A percentile compares a stretch with the other conserved stretches of the same genome.
These are phyloP conservation scores for Euphorbia celastroides DNA, from an alignment of 441 rosid genomes.

Conservation along the genomic window DNA sequence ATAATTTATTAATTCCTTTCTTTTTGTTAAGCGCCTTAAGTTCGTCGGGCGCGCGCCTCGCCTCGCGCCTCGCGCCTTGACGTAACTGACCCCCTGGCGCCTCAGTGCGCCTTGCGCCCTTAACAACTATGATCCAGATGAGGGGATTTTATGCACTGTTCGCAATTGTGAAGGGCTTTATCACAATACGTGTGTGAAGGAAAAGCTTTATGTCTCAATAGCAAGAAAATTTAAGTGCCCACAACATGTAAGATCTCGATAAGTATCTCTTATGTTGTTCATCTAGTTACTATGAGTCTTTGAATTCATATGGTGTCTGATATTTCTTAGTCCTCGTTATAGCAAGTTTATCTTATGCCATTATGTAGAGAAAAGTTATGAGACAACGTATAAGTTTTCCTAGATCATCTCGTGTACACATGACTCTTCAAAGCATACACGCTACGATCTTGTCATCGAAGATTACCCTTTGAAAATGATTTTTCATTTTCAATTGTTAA, in stretches of 20 bases:
- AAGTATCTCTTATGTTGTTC: constrained; percentile 7
- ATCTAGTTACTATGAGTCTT: background rate
- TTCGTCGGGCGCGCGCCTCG: too few relatives aligned
- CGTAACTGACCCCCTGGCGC: too few relatives aligned
- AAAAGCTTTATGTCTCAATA: constrained; percentile 32
- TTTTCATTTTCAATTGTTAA: constrained; percentile 5
- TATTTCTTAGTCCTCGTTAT: background rate
- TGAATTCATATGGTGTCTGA: background rate
- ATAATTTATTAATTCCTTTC: too few relatives aligned
- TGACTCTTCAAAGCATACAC: background rate
- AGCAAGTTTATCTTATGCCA: background rate
- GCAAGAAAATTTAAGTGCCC: constrained; percentile 68
- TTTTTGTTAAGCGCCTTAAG: too few relatives aligned
- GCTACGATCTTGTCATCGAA: background rate
- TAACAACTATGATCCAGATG: too few relatives aligned
- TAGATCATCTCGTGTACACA: background rate
- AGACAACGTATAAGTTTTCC: background rate
- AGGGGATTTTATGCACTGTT: constrained; percentile 60
- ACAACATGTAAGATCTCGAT: constrained; percentile 62
- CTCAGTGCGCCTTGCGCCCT: too few relatives aligned
- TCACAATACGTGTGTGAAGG: constrained; percentile 54
- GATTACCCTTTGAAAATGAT: background rate
- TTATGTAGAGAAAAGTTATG: background rate
- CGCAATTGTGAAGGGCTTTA: constrained; percentile 57
- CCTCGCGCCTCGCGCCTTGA: too few relatives aligned